A percentile compares a stretch with the other conserved stretches of the same genome.
phyloP scores from a whole-genome alignment of 768 basidiomycete genomes.

The Obba rivulosa region DNA sequence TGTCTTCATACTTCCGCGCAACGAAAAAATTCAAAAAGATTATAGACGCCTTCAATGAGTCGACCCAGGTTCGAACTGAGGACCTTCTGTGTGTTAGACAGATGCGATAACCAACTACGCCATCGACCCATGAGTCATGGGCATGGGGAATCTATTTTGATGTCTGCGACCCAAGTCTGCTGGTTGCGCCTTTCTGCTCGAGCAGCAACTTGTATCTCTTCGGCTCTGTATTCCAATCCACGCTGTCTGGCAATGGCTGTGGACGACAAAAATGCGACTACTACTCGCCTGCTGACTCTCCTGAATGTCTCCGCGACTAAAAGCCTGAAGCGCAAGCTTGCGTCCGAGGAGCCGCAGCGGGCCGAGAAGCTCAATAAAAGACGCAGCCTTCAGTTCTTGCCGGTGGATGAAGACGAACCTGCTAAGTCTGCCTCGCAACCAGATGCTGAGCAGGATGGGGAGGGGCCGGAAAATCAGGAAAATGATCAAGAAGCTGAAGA shows the following conservation, averaged over 20 bases:
- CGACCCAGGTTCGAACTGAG: conserved; percentile 65
- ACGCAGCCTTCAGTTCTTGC: conserved; percentile 30
- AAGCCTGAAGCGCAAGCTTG: conserved; percentile 48
- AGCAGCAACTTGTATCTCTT: background rate
- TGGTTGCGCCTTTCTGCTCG: too few species aligned
- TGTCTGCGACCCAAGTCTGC: too few species aligned
- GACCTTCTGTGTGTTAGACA: conserved; percentile 79
- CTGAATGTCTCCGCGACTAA: conserved; percentile 87
- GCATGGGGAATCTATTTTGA: too few species aligned
- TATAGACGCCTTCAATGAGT: too few species aligned
- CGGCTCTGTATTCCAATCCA: background rate
- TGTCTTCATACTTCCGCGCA: too few species aligned
- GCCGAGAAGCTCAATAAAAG: conserved; percentile 68
- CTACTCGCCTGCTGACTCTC: conserved; percentile 79
- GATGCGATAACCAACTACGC: conserved; percentile 83
- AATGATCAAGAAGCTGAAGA: conserved; percentile 17
- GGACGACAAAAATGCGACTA: conserved; percentile 45
- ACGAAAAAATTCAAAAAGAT: too few species aligned
- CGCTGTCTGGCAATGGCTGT: conserved; percentile 15
- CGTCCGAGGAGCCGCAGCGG: conserved; percentile 26
- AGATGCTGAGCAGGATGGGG: conserved; percentile 16
- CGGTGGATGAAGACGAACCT: conserved; percentile 6
- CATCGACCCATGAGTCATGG: conserved; percentile 38
- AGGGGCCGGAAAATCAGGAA: conserved; percentile 15
- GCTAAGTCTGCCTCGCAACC: background rate